Evolutionary conservation across 129 eudicot genomes (phyloP).

Genomic region (Flaveria trinervia): DNA sequence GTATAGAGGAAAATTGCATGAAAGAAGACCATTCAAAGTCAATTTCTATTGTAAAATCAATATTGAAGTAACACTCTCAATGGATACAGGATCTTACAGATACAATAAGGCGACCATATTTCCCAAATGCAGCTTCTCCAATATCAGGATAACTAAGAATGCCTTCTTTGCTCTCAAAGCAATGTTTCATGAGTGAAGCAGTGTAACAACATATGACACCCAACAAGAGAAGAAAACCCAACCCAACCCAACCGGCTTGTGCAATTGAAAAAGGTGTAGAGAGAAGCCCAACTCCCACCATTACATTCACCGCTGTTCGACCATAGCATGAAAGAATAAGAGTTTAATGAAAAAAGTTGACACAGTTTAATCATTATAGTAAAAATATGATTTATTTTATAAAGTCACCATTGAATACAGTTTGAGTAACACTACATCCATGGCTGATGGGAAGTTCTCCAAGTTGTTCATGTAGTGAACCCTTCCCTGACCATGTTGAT

Average conservation of each 20-base stretch:
- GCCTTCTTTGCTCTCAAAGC: conserved; percentile 82
- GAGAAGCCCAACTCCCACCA: conserved; percentile 94
- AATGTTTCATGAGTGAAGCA: conserved; percentile 75
- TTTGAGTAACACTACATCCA: conserved; percentile 74
- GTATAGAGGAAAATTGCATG: not conserved
- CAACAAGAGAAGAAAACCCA: conserved; percentile 62
- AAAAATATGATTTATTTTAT: not conserved
- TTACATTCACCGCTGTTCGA: conserved; percentile 65
- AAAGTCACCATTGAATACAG: conserved; percentile 67
- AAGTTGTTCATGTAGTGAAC: conserved; percentile 50
- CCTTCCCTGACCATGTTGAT: conserved; percentile 54
- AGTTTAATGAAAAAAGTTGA: not conserved
- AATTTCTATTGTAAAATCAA: not conserved
- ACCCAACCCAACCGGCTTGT: conserved; percentile 86
- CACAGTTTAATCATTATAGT: not conserved
- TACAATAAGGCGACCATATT: conserved; percentile 75
- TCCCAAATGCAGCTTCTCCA: conserved; percentile 99
- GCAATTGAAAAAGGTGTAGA: conserved; percentile 79
- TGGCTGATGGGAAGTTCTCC: conserved; percentile 70
- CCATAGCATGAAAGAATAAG: conserved; percentile 15
- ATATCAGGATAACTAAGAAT: conserved; percentile 81
- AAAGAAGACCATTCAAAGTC: not conserved
- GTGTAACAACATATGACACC: conserved; percentile 81
- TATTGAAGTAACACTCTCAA: not conserved
- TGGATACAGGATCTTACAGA: conserved; percentile 56